phyloP scores from a whole-genome alignment of 2,329 filamentous ascomycete species.

The Xylaria sp. region DNA sequence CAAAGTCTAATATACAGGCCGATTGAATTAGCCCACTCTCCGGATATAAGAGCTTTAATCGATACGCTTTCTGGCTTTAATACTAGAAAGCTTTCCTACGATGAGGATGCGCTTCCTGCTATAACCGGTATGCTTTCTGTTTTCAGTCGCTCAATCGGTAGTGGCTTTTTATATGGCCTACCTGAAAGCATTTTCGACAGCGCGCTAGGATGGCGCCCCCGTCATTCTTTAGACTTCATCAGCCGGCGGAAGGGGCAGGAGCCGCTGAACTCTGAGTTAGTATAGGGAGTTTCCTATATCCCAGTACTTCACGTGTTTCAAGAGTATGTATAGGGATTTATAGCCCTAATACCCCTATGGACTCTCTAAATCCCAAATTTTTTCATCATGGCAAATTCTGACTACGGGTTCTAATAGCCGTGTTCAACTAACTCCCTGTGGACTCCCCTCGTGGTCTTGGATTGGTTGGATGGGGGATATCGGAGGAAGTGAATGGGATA shows the following conservation, averaged over 20 bases:
- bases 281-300: no score
- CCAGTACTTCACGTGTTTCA: no score
- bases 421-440: background rate
- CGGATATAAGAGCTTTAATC: background rate
- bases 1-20: no score
- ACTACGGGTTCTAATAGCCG: background rate
- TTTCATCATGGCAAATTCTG: no score
- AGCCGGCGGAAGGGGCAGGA: no score
- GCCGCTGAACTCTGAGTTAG: no score
- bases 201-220: constrained; percentile 4
- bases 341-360: no score
- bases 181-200: constrained; percentile 14
- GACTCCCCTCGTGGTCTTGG: constrained; percentile 2
- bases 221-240: no score
- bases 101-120: constrained; percentile 3
- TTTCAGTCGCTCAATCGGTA: constrained; percentile 1
- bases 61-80: background rate
- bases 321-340: no score
- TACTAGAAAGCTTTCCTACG: background rate
- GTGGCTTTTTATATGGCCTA: constrained; percentile 11
- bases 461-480: background rate
- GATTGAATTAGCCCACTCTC: no score
- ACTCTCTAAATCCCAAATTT: no score
- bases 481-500: background rate
- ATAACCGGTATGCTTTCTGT: constrained; percentile 6